Percentiles rank a stretch among this genome's conserved stretches.
Conservation (phyloP, 2,329 filamentous ascomycete species). For the Sarocladium kiliense region DNA sequence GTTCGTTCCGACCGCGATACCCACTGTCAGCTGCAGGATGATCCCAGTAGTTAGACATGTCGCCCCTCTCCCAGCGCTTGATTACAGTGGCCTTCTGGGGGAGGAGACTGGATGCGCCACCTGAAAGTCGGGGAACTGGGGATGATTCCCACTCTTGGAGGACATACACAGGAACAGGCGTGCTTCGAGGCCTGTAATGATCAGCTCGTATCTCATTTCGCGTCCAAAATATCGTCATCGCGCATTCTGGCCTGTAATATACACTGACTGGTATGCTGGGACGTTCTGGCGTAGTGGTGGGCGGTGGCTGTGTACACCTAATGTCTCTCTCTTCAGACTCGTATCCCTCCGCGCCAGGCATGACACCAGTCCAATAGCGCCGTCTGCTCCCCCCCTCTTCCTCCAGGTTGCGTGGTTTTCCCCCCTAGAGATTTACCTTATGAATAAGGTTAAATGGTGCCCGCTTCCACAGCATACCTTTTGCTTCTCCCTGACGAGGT, state of each 20-base stretch:
- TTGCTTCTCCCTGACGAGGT: neutral
- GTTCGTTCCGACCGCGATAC: no score
- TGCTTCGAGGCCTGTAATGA: no score
- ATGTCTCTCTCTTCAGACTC: neutral
- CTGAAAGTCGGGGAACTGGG: no score
- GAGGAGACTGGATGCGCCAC: no score
- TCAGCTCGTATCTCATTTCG: no score
- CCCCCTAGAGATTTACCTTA: neutral
- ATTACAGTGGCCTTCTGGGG: no score
- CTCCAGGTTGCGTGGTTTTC: neutral
- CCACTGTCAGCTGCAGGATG: no score
- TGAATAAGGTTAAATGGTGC: slow-evolving; percentile 5
- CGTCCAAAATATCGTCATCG: no score
- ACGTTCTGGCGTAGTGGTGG: neutral
- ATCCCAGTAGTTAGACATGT: no score
- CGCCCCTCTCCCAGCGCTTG: no score
- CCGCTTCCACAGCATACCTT: neutral
- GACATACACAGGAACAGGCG: no score
- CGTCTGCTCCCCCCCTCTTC: neutral
- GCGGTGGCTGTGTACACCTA: neutral
- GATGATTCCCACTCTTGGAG: no score
- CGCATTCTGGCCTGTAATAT: neutral
- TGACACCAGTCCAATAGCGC: neutral
- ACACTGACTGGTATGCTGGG: neutral
- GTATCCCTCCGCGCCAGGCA: neutral